Evolutionary conservation across 1,284 basidiomycete species (phyloP), one percentile per base, ranked within the genome.

Genomic region (Athelia sp.): DNA sequence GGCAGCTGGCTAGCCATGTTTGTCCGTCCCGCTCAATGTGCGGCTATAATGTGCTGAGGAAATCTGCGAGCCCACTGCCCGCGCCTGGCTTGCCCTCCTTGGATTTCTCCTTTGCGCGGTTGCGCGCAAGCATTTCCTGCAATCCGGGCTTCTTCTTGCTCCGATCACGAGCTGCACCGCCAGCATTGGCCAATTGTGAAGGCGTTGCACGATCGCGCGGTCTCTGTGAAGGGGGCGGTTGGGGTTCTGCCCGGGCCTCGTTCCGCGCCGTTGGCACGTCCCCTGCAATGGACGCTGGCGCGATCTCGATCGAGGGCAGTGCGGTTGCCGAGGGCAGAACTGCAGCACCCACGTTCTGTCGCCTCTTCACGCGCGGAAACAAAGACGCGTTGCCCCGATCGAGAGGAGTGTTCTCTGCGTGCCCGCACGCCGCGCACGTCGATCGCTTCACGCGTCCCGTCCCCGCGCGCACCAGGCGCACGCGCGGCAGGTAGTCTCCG

Each of bases 101-200:
- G 26, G 4, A 6, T 29, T 29, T 29, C 52, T 74, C 72, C 54
- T 75, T 71, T 56, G 74, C 71, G 52, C 77, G 76, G 56, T 82
- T 84, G 32, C 75, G 76, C 31, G 74, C 73, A 34, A 89, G 68
- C 69, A 89, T 74, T 36, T 78, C 74, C 60, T 81, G 83, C 43
- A 89, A 60, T 8, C 73, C 74, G 0, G 68, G 56, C 52, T 72
- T 75, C 58, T 76, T 77, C 62, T 78, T 81, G 50, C 56, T 46
- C 46, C 58, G 58, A 29, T 48, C 24, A 32, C 31, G 50, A 54
- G 52, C 24, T 48, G 29, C 22, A 45, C 17, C 29, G 21, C 46
- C 45, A 9, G n/a, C 10, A 45, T 22, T 45, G 22, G 29, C 4
- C 10, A 10, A 4, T 22, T 6, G 24, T 44, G 43, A 44, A 47